Conservation (phyloP, 208 protist genomes). For the Trypanosoma theileri region DNA sequence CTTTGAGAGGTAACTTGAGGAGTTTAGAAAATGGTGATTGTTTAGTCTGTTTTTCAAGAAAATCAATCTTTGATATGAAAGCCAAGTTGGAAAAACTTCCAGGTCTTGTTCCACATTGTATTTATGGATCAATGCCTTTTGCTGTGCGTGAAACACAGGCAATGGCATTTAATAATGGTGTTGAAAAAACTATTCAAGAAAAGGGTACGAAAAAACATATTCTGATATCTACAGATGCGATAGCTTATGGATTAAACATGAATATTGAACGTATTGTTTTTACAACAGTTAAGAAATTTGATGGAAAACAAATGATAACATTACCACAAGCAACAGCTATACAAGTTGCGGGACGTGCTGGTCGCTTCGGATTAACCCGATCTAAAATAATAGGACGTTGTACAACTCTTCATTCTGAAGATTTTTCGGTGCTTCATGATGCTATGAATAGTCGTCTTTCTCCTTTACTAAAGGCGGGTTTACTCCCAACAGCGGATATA, state of each 20-base stretch:
- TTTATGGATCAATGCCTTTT: slow-evolving; percentile 95
- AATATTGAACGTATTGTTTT: slow-evolving; percentile 91
- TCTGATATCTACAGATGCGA: slow-evolving; percentile 93
- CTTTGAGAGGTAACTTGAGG: slow-evolving; percentile 38
- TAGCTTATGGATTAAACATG: slow-evolving; percentile 96
- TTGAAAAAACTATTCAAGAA: slow-evolving; percentile 19
- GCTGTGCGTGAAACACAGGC: slow-evolving; percentile 81
- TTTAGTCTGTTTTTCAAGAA: slow-evolving; percentile 84
- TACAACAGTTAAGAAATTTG: slow-evolving; percentile 79
- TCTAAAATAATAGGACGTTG: slow-evolving; percentile 51
- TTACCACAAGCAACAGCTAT: slow-evolving; percentile 44
- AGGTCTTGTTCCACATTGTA: slow-evolving; percentile 53
- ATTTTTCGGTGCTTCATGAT: slow-evolving; percentile 38
- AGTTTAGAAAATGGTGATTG: slow-evolving; percentile 80
- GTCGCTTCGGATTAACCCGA: slow-evolving; percentile 66
- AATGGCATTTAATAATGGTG: slow-evolving; percentile 80
- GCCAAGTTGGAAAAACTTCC: slow-evolving; percentile 46
- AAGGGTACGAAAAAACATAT: slow-evolving; percentile 47
- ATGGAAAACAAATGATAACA: slow-evolving; percentile 44
- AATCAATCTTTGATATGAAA: slow-evolving; percentile 58
- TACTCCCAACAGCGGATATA: slow-evolving; percentile 76
- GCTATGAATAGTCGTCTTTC: slow-evolving; percentile 26
- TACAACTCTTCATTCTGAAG: slow-evolving; percentile 55
- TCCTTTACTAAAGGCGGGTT: slow-evolving; percentile 45
- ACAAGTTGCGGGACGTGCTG: slow-evolving; percentile 91